Base-by-base conservation (phyloP, 2,329 filamentous ascomycete species). In the Trichophyton rubrum region DNA sequence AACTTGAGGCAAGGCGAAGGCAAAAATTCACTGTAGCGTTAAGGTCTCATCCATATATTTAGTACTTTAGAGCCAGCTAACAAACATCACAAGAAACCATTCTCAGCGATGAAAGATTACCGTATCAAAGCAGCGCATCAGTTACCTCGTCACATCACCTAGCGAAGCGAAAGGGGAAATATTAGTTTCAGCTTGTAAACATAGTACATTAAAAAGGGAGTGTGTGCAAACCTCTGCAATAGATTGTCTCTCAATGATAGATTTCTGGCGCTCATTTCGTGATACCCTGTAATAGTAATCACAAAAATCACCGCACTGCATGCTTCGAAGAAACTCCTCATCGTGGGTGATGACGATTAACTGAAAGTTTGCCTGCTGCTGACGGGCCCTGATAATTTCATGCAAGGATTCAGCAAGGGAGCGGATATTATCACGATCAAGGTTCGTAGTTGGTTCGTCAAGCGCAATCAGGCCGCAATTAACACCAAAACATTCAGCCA, bases 321-420 rank as follows among this genome's bases (percentile, higher is more conserved):
- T 99, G 69, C 90, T 85, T 60, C 87, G 82, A 70, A 99, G 71
- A 69, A 99, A 99, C 69, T 96, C 90, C 76, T 97, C 95, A 75
- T 99, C 93, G 79, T 99, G 93, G 3, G 93, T 99, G 73, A 99
- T 99, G 69, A 99, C 89, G 70, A 99, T 93, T 60, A 99, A 83
- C 78, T 99, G 95, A 74, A 99, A 96, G 72, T 99, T 99, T 60
- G 85, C 83, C 79, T 99, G 93, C 63, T 86, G 84, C 71, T 88
- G 84, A 6, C 95, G 85, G 15, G 85, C 78, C 67, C 87, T 82
- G 75, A 99, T 97, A 69, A 99, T 96, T 68, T 86, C 83, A 69
- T 93, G 87, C 68, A 99, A 76, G 55, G 88, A 89, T 71, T 87
- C 82, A 7, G 93, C 93, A 49, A 99, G 81, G 62, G 89, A 89